Percentiles rank a stretch among this genome's conserved stretches.
Conservation (phyloP, 305 asterid genomes). For the Fraxinus greggii region DNA sequence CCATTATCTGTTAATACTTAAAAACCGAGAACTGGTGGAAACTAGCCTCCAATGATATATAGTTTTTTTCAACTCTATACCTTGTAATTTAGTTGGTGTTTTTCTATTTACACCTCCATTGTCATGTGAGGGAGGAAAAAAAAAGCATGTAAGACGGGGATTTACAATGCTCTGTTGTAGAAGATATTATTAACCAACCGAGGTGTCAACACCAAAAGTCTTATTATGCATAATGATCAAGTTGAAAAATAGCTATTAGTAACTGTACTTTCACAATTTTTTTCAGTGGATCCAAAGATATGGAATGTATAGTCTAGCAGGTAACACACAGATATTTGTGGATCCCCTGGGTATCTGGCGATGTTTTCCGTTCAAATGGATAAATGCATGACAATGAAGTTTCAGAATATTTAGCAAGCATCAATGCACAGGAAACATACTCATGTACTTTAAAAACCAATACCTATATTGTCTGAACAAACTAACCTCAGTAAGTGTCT, state of each 20-base stretch:
- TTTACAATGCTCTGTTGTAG: background rate
- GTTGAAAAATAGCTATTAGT: background rate
- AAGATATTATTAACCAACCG: background rate
- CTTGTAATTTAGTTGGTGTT: background rate
- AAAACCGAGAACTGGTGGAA: background rate
- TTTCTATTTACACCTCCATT: background rate
- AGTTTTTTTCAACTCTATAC: background rate
- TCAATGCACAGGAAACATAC: constrained; percentile 4
- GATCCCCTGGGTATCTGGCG: background rate
- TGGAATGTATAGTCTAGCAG: background rate
- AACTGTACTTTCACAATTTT: background rate
- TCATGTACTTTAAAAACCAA: constrained; percentile 7
- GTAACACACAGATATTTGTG: background rate
- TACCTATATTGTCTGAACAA: constrained; percentile 1
- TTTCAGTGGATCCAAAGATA: background rate
- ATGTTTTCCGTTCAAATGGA: background rate
- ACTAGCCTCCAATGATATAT: background rate
- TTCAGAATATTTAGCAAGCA: background rate
- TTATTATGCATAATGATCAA: background rate
- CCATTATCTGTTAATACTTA: background rate
- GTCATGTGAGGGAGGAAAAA: background rate
- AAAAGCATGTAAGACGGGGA: background rate
- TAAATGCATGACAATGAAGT: background rate
- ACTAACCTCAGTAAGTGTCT: constrained; percentile 89
- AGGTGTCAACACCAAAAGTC: background rate